Conservation (phyloP, 257 asterid genomes). For the Penstemon newberryi region DNA sequence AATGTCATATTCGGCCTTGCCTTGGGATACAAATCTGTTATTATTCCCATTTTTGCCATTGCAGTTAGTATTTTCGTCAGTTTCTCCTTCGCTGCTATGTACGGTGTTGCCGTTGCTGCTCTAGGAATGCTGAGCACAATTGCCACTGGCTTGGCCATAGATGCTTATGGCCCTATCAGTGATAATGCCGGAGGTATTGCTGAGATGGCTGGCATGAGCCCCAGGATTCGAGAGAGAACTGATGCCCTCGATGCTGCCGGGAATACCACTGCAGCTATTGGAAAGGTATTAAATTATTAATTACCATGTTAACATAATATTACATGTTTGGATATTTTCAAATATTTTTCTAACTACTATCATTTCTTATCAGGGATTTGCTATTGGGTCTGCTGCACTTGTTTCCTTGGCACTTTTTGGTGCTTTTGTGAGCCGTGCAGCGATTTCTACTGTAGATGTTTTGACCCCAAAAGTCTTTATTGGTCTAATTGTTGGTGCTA, state of each 20-base stretch:
- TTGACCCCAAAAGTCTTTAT: slow-evolving; percentile 86
- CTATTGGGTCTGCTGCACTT: slow-evolving; percentile 89
- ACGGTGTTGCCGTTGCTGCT: slow-evolving; percentile 89
- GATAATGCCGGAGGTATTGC: slow-evolving; percentile 97
- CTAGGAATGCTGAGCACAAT: slow-evolving; percentile 94
- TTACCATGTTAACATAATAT: background rate
- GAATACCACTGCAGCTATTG: slow-evolving; percentile 92
- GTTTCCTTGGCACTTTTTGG: slow-evolving; percentile 85
- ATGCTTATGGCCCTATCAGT: slow-evolving; percentile 97
- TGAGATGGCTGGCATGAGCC: slow-evolving; percentile 98
- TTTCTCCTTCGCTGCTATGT: slow-evolving; percentile 89
- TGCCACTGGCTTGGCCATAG: slow-evolving; percentile 90
- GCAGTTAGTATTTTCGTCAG: slow-evolving; percentile 81
- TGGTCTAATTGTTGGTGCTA: slow-evolving; percentile 81
- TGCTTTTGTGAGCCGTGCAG: slow-evolving; percentile 93
- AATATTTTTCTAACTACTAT: background rate
- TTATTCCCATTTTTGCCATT: slow-evolving; percentile 84
- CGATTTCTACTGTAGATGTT: slow-evolving; percentile 64
- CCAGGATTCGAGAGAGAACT: slow-evolving; percentile 83
- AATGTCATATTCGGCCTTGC: slow-evolving; percentile 94
- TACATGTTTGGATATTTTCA: background rate
- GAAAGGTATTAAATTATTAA: slow-evolving; percentile 51
- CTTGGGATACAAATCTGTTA: slow-evolving; percentile 89
- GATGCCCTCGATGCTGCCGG: slow-evolving; percentile 99
- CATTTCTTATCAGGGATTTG: slow-evolving; percentile 66